Conservation (phyloP, 2,329 filamentous ascomycete species). For the Neocatenulostroma microsporum region DNA sequence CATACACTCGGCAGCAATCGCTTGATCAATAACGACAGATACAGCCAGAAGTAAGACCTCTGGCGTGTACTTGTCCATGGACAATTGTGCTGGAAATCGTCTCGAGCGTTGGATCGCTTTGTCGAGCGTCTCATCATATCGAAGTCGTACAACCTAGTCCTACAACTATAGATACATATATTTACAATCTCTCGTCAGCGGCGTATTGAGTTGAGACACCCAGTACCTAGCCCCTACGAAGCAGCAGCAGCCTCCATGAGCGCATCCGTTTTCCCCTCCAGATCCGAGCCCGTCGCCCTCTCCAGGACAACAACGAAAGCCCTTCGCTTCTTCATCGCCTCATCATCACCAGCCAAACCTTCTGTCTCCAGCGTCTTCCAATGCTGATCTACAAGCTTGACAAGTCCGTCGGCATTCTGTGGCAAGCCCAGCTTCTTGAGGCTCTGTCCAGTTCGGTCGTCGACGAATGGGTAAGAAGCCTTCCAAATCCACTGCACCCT, state of each 20-base stretch:
- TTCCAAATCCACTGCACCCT: slow-evolving; percentile 36
- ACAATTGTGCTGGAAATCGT: no score
- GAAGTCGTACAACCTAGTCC: no score
- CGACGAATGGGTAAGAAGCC: slow-evolving; percentile 33
- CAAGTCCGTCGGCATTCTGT: slow-evolving; percentile 28
- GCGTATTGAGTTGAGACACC: not conserved
- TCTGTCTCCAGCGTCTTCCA: slow-evolving; percentile 30
- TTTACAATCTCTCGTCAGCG: no score
- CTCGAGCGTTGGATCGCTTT: no score
- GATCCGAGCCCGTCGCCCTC: slow-evolving; percentile 30
- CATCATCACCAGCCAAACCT: slow-evolving; percentile 25
- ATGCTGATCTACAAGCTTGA: slow-evolving; percentile 28
- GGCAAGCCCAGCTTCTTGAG: slow-evolving; percentile 33
- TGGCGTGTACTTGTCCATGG: no score
- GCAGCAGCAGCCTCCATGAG: slow-evolving; percentile 22
- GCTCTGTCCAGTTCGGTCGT: slow-evolving; percentile 28
- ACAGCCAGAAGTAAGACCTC: no score
- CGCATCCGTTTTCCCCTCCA: slow-evolving; percentile 32
- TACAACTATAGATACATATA: no score
- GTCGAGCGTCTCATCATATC: no score
- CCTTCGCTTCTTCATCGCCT: slow-evolving; percentile 29
- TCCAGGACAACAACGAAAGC: slow-evolving; percentile 36
- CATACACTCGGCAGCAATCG: no score
- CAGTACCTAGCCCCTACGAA: no score
- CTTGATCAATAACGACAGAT: no score